Conservation (phyloP, 306 rosid genomes). For the Dalbergia cochinchinensis region DNA sequence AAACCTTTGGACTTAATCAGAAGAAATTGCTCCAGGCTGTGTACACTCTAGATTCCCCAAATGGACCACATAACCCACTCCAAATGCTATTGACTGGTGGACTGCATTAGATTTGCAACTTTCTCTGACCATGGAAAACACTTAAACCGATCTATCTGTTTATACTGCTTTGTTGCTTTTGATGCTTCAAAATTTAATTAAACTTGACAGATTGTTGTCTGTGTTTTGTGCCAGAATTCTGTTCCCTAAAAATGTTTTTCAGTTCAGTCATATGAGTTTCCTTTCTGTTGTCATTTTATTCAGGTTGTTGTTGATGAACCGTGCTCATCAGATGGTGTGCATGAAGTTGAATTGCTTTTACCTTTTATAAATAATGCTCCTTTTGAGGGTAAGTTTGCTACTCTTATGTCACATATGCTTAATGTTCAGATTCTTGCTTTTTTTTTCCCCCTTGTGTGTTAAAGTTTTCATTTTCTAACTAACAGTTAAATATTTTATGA, state of each 20-base stretch:
- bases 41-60: background rate
- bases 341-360: slow-evolving; percentile 80
- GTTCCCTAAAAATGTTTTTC: slow-evolving; percentile 10
- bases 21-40: background rate
- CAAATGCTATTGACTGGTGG: background rate
- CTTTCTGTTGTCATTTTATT: slow-evolving; percentile 30
- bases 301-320: slow-evolving; percentile 72
- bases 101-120: background rate
- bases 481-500: slow-evolving; percentile 46
- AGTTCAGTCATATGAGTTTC: slow-evolving; percentile 29
- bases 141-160: background rate
- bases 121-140: slow-evolving; percentile 19
- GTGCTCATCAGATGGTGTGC: slow-evolving; percentile 65
- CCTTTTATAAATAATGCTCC: slow-evolving; percentile 60
- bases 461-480: slow-evolving; percentile 37
- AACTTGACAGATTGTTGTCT: slow-evolving; percentile 1
- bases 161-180: background rate
- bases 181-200: background rate
- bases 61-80: background rate
- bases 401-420: background rate
- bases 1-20: background rate
- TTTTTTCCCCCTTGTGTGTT: slow-evolving; percentile 16
- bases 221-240: slow-evolving; percentile 7
- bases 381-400: slow-evolving; percentile 63
- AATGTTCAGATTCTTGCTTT: slow-evolving; percentile 11